These are phyloP conservation scores for Porcisia deanei DNA, from an alignment of 208 protist genomes.

Conservation along the genomic window DNA sequence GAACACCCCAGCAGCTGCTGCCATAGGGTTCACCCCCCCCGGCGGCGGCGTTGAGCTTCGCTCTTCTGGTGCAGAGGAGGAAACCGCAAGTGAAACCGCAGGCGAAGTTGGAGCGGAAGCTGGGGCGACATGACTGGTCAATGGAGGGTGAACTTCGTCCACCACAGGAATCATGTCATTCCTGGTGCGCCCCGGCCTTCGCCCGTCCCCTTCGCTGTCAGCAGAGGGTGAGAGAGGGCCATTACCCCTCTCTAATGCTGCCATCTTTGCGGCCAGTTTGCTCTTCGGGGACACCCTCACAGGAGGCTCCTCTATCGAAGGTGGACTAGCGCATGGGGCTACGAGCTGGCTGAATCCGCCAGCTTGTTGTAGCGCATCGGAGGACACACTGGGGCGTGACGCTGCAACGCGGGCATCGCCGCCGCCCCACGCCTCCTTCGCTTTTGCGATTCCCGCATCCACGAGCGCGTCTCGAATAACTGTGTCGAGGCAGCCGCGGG, in stretches of 20 bases:
- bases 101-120: neutral
- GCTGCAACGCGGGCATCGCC: neutral
- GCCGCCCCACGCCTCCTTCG: slow-evolving; percentile 32
- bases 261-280: slow-evolving; percentile 14
- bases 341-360: neutral
- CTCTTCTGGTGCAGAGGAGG: neutral
- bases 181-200: neutral
- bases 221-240: neutral
- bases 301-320: slow-evolving; percentile 5
- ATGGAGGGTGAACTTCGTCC: neutral
- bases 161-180: neutral
- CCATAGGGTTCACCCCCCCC: neutral
- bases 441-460: slow-evolving; percentile 30
- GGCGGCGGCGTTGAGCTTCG: neutral
- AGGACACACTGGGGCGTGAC: neutral
- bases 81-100: neutral
- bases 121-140: neutral
- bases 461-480: slow-evolving; percentile 45
- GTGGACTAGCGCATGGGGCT: slow-evolving; percentile 8
- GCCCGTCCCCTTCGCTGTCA: neutral
- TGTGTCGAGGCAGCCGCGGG: slow-evolving; percentile 35
- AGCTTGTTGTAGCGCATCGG: neutral
- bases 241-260: neutral
- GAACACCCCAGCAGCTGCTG: neutral
- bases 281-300: slow-evolving; percentile 26